Evolutionary conservation across 352 stramenopile species (phyloP), one percentile per base, ranked within the genome.

Genomic region (Phytopythium delawarense): DNA sequence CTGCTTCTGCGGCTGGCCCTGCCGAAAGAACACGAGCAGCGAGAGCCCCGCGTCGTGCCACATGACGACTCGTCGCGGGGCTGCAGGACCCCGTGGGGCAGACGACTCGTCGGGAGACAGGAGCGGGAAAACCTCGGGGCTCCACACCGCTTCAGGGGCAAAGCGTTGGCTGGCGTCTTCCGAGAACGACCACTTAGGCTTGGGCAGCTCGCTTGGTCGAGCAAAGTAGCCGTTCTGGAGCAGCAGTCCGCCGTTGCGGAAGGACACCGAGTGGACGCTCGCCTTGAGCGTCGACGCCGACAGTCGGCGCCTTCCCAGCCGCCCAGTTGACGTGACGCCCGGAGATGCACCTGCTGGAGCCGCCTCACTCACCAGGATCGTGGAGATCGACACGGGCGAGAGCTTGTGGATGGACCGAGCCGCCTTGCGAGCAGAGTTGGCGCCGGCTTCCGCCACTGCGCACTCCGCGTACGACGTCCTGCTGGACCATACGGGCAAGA

Each of bases 401-500:
- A 83, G 71, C 32, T 87, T 88, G 57, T 88, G 77, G 11, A 90
- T 50, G 6, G 78, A 88, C 11, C 78, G 70, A 54, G 66, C 60
- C 12, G 50, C 25, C 49, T 67, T 63, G 13, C 80, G 76, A 28
- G 70, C 73, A 48, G 68, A 65, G 7, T 50, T 59, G 9, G 40
- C 64, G 39, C 62, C 56, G 35, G 69, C 64, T 21, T 63, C 64
- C 16, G 72, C 67, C 30, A 87, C 56, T 1, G 62, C 65, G 40
- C 76, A 86, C 69, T 90, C 81, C n/a, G 70, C 61, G 52, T 88
- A 90, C 2, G 76, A 76, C 20, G 74, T 67, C 48, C 85, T 84
- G 63, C 81, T 90, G 11, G 76, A 82, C 78, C 78, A 90, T 39
- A 90, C 44, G 25, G 81, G 76, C 23, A 72, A 69, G 59, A 88